phyloP scores from a whole-genome alignment of 192 early-diverging fungal genomes.

The Coemansia sp. region DNA sequence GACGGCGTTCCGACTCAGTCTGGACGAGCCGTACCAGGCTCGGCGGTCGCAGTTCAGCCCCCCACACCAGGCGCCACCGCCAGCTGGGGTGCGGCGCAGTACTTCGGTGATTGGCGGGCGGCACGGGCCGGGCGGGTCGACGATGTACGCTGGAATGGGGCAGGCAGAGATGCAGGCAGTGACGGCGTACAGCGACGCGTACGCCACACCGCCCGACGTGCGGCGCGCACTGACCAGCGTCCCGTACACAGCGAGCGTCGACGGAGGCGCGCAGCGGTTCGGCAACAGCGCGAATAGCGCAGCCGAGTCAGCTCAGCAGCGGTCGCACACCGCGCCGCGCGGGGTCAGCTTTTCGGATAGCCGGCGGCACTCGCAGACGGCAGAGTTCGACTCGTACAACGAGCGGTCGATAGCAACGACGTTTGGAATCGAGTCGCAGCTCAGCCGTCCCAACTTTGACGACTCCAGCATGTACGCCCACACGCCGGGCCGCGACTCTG shows the following conservation, averaged over 20 bases:
- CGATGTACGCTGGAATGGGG: background rate
- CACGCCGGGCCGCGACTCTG: slow-evolving; percentile 37
- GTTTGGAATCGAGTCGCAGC: slow-evolving; percentile 40
- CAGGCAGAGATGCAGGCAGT: slow-evolving; percentile 34
- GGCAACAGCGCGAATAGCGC: background rate
- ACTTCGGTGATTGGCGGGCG: background rate
- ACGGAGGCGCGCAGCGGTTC: background rate
- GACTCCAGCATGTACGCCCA: slow-evolving; percentile 48
- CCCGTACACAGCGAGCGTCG: slow-evolving; percentile 14
- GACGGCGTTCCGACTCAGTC: slow-evolving; percentile 13
- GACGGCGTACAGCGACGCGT: slow-evolving; percentile 26
- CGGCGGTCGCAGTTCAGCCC: slow-evolving; percentile 8
- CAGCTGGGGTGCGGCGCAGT: background rate
- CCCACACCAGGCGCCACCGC: background rate
- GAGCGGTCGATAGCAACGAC: slow-evolving; percentile 35
- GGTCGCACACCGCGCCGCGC: slow-evolving; percentile 12
- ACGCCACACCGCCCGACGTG: slow-evolving; percentile 38
- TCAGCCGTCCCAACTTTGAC: slow-evolving; percentile 30
- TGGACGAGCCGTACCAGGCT: background rate
- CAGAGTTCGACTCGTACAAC: slow-evolving; percentile 34
- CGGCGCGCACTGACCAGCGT: slow-evolving; percentile 19
- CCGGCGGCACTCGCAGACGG: slow-evolving; percentile 38
- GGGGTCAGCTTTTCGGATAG: slow-evolving; percentile 7
- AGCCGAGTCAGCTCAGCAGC: background rate
- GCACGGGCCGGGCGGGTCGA: slow-evolving; percentile 13